Evolutionary conservation across 2,329 filamentous ascomycete species (phyloP), one percentile per base, ranked within the genome.

Genomic region (Fusarium sp.): DNA sequence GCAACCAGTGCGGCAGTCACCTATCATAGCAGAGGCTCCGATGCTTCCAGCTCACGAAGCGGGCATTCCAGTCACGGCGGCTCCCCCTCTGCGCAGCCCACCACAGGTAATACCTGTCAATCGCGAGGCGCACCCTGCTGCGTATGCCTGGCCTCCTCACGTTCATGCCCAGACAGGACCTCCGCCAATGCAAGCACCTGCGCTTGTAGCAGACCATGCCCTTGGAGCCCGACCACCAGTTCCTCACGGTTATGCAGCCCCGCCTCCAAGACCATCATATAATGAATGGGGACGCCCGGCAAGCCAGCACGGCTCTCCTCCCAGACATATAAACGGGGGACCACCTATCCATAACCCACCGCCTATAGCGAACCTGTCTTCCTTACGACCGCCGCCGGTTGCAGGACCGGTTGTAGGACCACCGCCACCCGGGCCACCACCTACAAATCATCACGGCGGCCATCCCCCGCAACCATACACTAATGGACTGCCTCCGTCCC

Each of bases 281-380:
- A 75, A 75, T 41, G 84, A 85, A 58, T 88, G 87, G 83, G 81
- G 83, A 28, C 83, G 84, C 20, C 80, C 81, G 15, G 77, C 83
- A 20, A 82, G 83, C 33, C 83, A 84, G 52, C 83, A 85, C 62
- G 81, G 81, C 37, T 80, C 85, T 5, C 78, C 82, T 35, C 75
- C 82, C 28, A 81, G 83, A 53, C 82, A 86, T 41, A 72, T 86
- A 45, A 89, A 87, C 70, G 83, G 85, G 35, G 84, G 75, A 14
- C 76, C 63, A 5, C 26, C 74, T n/a, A 71, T 79, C 48, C 76
- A 77, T 39, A 71, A 72, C 49, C 68, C 71, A 17, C 75, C 72
- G 11, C 73, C 76, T 4, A 65, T 77, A 24, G 71, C 74, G n/a
- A 73, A 78, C 35, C 75, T 84, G 19, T 79, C 83, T 15, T 77